Percentiles rank a stretch among this genome's conserved stretches.
Evolutionary conservation across 2,329 filamentous ascomycete genomes (phyloP).

Genomic region (Penicillium polonicum): DNA sequence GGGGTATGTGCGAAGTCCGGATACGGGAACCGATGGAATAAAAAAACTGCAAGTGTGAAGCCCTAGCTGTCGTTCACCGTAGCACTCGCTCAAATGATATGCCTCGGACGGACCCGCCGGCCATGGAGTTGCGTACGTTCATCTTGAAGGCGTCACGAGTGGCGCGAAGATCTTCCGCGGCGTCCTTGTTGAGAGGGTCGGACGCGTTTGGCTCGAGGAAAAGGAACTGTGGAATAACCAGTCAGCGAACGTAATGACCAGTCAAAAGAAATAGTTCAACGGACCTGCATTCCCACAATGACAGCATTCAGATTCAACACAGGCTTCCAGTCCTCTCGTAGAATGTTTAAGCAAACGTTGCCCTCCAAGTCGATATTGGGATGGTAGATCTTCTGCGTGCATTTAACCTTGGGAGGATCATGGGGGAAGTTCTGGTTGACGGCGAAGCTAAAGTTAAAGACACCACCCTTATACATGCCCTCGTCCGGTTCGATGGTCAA

Average conservation of each 20-base stretch:
- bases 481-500: conserved; percentile 52
- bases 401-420: conserved; percentile 95
- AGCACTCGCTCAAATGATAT: conserved; percentile 75
- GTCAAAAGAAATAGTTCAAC: conserved; percentile 18
- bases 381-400: conserved; percentile 97
- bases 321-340: conserved; percentile 98
- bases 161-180: conserved; percentile 82
- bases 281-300: conserved; percentile 85
- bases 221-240: conserved; percentile 64
- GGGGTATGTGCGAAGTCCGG: background rate
- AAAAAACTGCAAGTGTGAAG: background rate
- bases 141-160: conserved; percentile 88
- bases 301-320: conserved; percentile 95
- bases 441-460: conserved; percentile 84
- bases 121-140: conserved; percentile 83
- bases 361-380: conserved; percentile 98
- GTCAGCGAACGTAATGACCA: background rate
- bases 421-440: conserved; percentile 96
- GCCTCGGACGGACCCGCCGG: conserved; percentile 71
- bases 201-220: conserved; percentile 97
- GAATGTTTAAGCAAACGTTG: conserved; percentile 96
- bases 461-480: conserved; percentile 80
- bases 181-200: conserved; percentile 98
- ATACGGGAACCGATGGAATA: background rate
- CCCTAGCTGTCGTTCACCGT: conserved; percentile 50